Base-by-base conservation (phyloP, 2,329 filamentous ascomycete genomes). In the Fusarium compactum region DNA sequence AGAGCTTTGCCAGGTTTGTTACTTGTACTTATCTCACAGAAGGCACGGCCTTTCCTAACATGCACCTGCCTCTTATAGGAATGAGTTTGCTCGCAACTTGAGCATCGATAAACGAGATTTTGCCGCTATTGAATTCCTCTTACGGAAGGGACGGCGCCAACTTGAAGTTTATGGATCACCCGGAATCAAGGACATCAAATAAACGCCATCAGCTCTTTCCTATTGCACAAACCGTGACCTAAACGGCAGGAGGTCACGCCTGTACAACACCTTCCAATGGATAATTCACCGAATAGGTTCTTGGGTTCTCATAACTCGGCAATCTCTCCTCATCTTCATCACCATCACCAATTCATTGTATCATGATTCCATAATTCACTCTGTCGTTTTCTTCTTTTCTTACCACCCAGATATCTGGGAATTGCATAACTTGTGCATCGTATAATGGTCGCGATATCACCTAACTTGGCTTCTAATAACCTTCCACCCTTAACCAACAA, bases 101-200 rank as follows among this genome's bases (percentile, higher is more conserved):
- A 77, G 79, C 11, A 79, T 97, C 58, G 90, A 92, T 79, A 96
- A 93, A 81, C 94, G 93, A 73, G 94, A 97, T 77, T 97, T 97
- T 80, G 85, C 86, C 18, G 91, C 94, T 8, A 91, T 98, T 61
- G 95, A 98, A 80, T 96, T 93, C 78, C 83, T 97, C 34, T 78
- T 98, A 54, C 88, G 95, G 65, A 95, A 93, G 78, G 95, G 95
- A 24, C 86, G 88, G 43, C 87, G 93, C 46, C 94, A 97, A 78
- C 84, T 98, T 20, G 93, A 97, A 69, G 87, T 90, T 47, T 96
- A 96, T 80, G 89, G 91, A n/a, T 88, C 91, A 8, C 90, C 92
- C 27, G 91, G 91, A 5, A 94, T 97, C 75, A 93, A 90, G 76
- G 93, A 96, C 78, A 90, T 97, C 65, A 82, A 71, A 47, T 71